Conservation (phyloP, 441 rosid genomes). For the Populus hybrid region DNA sequence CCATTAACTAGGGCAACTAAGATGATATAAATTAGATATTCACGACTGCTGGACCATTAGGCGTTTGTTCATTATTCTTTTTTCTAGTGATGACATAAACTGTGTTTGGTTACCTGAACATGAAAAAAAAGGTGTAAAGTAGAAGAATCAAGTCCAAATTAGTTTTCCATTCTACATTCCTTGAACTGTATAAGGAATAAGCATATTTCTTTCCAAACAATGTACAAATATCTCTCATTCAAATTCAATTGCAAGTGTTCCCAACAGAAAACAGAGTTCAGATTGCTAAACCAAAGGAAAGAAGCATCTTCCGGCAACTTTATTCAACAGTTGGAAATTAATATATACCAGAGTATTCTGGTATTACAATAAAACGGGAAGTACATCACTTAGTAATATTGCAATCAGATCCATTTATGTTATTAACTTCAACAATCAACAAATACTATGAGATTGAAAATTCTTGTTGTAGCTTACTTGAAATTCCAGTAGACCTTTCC, state of each 20-base stretch:
- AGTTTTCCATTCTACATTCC: background rate
- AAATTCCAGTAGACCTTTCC: slow-evolving; percentile 83
- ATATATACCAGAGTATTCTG: background rate
- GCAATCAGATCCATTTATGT: background rate
- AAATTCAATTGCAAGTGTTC: background rate
- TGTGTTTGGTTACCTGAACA: background rate
- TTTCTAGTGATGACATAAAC: slow-evolving; percentile 1
- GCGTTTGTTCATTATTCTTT: background rate
- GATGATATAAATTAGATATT: background rate
- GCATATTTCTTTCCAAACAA: background rate
- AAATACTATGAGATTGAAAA: slow-evolving; percentile 2
- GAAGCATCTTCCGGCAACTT: background rate
- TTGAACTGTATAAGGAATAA: background rate
- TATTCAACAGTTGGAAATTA: background rate
- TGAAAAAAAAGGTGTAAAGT: background rate
- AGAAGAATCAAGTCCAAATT: background rate
- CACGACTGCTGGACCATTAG: background rate
- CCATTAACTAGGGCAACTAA: background rate
- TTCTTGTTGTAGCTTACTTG: slow-evolving; percentile 55
- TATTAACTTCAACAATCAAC: slow-evolving; percentile 10
- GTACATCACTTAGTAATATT: background rate
- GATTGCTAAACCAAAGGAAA: background rate
- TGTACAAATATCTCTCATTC: background rate
- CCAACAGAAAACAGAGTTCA: background rate
- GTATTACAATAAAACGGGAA: background rate